Percentiles rank a stretch among this genome's conserved stretches.
Evolutionary conservation across 306 rosid genomes (phyloP).

Genomic region (Corylus avellana): DNA sequence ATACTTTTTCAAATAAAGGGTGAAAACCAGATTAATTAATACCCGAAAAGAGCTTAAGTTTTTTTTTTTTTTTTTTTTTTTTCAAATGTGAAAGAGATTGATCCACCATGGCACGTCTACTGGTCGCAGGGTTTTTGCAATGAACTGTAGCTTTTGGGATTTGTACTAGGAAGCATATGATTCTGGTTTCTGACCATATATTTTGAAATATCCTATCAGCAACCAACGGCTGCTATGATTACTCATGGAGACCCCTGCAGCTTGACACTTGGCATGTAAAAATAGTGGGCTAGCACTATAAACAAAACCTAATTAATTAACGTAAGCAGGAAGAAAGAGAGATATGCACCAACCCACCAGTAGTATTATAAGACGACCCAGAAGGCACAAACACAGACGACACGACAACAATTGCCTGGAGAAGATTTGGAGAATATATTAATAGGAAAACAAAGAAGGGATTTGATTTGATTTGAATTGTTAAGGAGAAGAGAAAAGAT

Average conservation of each 20-base stretch:
- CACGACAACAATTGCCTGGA: constrained; percentile 9
- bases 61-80: too few species aligned
- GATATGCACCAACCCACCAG: constrained; percentile 16
- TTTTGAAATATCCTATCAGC: background rate
- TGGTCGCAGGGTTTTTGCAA: constrained; percentile 27
- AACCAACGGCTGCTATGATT: background rate
- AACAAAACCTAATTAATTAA: constrained; percentile 17
- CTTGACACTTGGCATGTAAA: background rate
- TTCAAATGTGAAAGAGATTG: constrained; percentile 17
- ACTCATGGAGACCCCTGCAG: background rate
- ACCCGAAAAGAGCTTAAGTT: background rate
- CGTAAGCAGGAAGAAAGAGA: constrained; percentile 20
- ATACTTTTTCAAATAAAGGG: constrained; percentile 3
- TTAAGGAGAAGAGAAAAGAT: constrained; percentile 1
- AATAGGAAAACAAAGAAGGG: constrained; percentile 3
- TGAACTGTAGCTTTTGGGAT: background rate
- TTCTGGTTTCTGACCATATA: background rate
- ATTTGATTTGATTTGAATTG: constrained; percentile 1
- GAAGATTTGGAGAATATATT: constrained; percentile 30
- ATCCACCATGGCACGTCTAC: constrained; percentile 18
- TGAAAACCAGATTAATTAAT: constrained; percentile 1
- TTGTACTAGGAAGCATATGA: constrained; percentile 19
- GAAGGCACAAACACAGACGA: background rate
- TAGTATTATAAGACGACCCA: constrained; percentile 20
- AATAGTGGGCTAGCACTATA: background rate